These are phyloP conservation scores for Neonectria hederae DNA, from an alignment of 2,329 filamentous ascomycete genomes.

Conservation along the genomic window DNA sequence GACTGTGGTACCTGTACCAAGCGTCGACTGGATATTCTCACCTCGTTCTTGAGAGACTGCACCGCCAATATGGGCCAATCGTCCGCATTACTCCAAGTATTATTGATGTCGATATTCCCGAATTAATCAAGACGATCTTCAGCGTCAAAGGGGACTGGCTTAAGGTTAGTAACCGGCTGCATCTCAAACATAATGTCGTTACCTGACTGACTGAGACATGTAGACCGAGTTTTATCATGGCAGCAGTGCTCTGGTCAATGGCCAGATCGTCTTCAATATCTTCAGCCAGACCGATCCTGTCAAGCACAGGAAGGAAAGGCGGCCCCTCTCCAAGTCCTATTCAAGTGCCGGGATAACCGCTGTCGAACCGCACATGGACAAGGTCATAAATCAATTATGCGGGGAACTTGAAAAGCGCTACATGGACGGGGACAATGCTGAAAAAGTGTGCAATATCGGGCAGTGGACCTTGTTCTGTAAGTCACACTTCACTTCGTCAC, in stretches of 20 bases:
- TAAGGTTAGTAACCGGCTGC: slow-evolving; percentile 38
- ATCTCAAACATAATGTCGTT: neutral
- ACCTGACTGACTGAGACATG: neutral
- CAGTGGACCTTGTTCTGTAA: slow-evolving; percentile 54
- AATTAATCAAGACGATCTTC: slow-evolving; percentile 50
- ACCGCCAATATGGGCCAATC: slow-evolving; percentile 51
- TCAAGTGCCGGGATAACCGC: slow-evolving; percentile 28
- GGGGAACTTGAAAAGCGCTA: slow-evolving; percentile 46
- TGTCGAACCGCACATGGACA: slow-evolving; percentile 43
- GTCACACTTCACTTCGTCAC: slow-evolving; percentile 8
- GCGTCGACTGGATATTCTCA: slow-evolving; percentile 43
- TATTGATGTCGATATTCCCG: slow-evolving; percentile 50
- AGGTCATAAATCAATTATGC: slow-evolving; percentile 45
- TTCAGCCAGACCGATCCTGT: slow-evolving; percentile 39
- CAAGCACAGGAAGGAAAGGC: slow-evolving; percentile 34
- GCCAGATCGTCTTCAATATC: slow-evolving; percentile 38
- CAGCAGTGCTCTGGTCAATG: slow-evolving; percentile 40
- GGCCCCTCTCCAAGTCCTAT: slow-evolving; percentile 44
- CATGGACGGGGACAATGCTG: slow-evolving; percentile 36
- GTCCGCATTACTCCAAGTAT: slow-evolving; percentile 54
- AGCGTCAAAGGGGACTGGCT: slow-evolving; percentile 45
- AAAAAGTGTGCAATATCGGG: slow-evolving; percentile 48
- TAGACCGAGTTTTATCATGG: slow-evolving; percentile 42
- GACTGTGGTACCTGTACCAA: slow-evolving; percentile 49
- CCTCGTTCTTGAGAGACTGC: slow-evolving; percentile 45